phyloP scores from a whole-genome alignment of 106 monocot genomes.

The Xerophyta viscosa region DNA sequence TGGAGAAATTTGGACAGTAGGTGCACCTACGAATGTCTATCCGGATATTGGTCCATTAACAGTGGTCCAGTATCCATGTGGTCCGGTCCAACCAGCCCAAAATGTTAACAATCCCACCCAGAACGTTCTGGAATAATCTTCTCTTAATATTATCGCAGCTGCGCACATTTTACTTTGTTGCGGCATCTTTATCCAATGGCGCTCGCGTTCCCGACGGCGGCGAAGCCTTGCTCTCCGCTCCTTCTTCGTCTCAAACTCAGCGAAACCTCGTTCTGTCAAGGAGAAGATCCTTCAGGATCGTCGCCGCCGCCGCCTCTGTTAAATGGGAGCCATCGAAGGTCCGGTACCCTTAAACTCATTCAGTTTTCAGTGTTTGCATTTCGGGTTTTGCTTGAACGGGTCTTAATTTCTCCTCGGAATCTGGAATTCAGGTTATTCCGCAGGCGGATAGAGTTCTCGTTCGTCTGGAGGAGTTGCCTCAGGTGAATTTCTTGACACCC shows the following conservation, averaged over 20 bases:
- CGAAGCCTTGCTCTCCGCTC: conserved; percentile 21
- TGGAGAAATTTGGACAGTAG: no score
- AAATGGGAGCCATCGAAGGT: conserved; percentile 87
- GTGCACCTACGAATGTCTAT: no score
- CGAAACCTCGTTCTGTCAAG: conserved; percentile 12
- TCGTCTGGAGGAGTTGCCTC: conserved; percentile 83
- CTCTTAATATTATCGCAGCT: no score
- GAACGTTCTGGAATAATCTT: no score
- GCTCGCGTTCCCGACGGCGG: conserved; percentile 26
- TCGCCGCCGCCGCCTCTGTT: conserved; percentile 25
- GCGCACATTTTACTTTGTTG: no score
- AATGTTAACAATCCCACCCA: no score
- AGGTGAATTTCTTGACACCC: conserved; percentile 39
- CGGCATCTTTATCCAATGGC: conserved; percentile 27
- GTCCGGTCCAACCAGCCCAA: no score
- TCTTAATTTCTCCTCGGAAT: background rate
- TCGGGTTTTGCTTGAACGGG: background rate
- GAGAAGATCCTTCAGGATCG: conserved; percentile 19
- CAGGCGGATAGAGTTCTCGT: conserved; percentile 88
- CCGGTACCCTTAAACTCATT: no score
- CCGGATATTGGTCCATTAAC: no score
- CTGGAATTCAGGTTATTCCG: conserved; percentile 61
- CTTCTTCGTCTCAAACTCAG: background rate
- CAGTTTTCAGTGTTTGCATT: background rate
- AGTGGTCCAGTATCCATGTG: no score